These are phyloP conservation scores for Cystobasidium tubakii DNA, from an alignment of 768 basidiomycete genomes.

Conservation along the genomic window DNA sequence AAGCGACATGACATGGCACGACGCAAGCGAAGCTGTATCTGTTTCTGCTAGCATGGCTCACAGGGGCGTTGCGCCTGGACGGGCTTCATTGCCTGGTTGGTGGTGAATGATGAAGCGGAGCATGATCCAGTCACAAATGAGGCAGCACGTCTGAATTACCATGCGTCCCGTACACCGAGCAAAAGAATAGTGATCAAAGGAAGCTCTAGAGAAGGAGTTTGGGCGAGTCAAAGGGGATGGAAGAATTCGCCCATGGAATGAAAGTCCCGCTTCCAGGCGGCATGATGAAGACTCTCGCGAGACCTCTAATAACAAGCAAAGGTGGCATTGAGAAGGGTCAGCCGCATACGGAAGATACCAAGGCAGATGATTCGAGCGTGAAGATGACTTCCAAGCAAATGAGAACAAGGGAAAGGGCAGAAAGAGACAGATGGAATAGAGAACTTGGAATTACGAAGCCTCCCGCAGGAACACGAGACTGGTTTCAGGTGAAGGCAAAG, in stretches of 20 bases:
- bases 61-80: too few relatives aligned
- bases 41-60: neutral
- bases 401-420: slow-evolving; percentile 9
- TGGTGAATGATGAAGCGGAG: neutral
- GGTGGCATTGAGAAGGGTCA: neutral
- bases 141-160: neutral
- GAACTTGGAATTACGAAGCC: slow-evolving; percentile 18
- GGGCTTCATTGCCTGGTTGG: neutral
- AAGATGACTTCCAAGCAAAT: neutral
- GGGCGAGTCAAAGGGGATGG: neutral
- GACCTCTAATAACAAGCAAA: neutral
- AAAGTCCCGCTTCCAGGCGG: neutral
- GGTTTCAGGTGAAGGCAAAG: slow-evolving; percentile 13
- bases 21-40: neutral
- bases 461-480: neutral
- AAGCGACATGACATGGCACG: neutral
- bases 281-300: neutral
- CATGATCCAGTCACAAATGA: neutral
- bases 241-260: neutral
- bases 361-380: neutral
- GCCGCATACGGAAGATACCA: neutral
- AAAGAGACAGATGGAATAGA: neutral
- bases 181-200: neutral
- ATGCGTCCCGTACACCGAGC: slow-evolving; percentile 8
- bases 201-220: slow-evolving; percentile 27